These are phyloP conservation scores for Komagataella kurtzmanii DNA, from an alignment of 805 yeast genomes.

Conservation along the genomic window DNA sequence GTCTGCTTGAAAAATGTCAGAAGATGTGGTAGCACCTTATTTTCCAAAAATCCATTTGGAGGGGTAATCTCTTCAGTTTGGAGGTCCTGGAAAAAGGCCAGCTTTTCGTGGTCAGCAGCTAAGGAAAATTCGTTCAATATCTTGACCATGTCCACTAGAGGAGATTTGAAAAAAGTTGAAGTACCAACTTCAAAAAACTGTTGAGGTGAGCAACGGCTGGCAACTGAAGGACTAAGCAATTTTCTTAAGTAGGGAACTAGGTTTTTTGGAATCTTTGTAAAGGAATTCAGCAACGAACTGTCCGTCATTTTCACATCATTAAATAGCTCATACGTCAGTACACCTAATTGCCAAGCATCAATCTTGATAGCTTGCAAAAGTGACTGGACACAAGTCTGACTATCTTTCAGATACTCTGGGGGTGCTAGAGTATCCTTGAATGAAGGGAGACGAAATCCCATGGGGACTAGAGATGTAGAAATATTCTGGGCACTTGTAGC, in stretches of 20 bases:
- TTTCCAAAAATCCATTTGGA: slow-evolving; percentile 42
- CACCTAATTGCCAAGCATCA: slow-evolving; percentile 57
- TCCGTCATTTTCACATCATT: slow-evolving; percentile 10
- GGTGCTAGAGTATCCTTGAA: slow-evolving; percentile 21
- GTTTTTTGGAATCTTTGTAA: slow-evolving; percentile 20
- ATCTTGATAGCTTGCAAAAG: slow-evolving; percentile 25
- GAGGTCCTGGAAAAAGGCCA: slow-evolving; percentile 26
- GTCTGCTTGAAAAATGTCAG: slow-evolving; percentile 24
- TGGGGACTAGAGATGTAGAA: slow-evolving; percentile 17
- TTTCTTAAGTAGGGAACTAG: slow-evolving; percentile 24
- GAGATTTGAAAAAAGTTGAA: slow-evolving; percentile 23
- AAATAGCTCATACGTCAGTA: slow-evolving; percentile 34
- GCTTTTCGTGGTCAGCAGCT: slow-evolving; percentile 38
- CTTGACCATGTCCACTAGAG: slow-evolving; percentile 36
- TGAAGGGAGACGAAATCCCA: slow-evolving; percentile 11
- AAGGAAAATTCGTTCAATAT: slow-evolving; percentile 44
- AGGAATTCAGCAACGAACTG: slow-evolving; percentile 3
- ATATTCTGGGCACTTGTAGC: slow-evolving; percentile 35
- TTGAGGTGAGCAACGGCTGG: slow-evolving; percentile 24
- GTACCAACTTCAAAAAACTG: slow-evolving; percentile 20
- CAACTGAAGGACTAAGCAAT: slow-evolving; percentile 22
- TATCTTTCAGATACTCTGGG: slow-evolving; percentile 30
- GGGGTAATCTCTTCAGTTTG: slow-evolving; percentile 19
- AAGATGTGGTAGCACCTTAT: slow-evolving; percentile 62
- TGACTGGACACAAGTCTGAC: neutral